phyloP scores from a whole-genome alignment of 768 basidiomycete genomes.

The Lentinula sp. region DNA sequence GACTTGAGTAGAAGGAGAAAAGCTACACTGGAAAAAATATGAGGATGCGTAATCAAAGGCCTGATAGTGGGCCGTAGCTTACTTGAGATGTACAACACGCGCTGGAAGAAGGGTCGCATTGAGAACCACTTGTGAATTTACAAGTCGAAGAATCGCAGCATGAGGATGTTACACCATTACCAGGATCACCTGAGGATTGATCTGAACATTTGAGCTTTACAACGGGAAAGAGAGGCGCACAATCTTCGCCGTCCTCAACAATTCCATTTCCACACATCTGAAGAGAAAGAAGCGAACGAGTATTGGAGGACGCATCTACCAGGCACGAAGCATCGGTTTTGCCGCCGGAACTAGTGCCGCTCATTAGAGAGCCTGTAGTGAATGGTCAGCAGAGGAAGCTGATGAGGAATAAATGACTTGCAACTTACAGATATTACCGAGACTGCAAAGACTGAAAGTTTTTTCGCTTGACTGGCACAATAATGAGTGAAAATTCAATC shows the following conservation, averaged over 20 bases:
- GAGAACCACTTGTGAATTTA: constrained; percentile 65
- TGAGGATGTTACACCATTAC: constrained; percentile 44
- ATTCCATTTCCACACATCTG: constrained; percentile 84
- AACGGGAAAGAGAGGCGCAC: constrained; percentile 18
- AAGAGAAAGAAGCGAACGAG: constrained; percentile 45
- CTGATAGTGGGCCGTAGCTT: not conserved
- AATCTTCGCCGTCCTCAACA: constrained; percentile 78
- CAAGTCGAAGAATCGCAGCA: constrained; percentile 76
- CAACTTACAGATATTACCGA: constrained; percentile 81
- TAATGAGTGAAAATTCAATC: not conserved
- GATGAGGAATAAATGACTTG: not conserved
- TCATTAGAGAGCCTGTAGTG: constrained; percentile 56
- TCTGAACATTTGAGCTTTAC: not conserved
- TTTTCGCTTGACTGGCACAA: constrained; percentile 45
- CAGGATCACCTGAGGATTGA: constrained; percentile 47
- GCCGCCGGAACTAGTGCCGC: constrained; percentile 28
- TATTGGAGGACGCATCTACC: constrained; percentile 42
- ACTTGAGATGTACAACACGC: constrained; percentile 58
- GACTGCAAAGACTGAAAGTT: constrained; percentile 68
- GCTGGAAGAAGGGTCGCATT: constrained; percentile 75
- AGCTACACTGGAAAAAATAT: constrained; percentile 43
- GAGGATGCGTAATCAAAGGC: not conserved
- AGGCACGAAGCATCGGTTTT: constrained; percentile 64
- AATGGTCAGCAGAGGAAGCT: not conserved
- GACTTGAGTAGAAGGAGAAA: constrained; percentile 61